Conservation (phyloP, 345 rosid species). For the Corchorus capsularis region DNA sequence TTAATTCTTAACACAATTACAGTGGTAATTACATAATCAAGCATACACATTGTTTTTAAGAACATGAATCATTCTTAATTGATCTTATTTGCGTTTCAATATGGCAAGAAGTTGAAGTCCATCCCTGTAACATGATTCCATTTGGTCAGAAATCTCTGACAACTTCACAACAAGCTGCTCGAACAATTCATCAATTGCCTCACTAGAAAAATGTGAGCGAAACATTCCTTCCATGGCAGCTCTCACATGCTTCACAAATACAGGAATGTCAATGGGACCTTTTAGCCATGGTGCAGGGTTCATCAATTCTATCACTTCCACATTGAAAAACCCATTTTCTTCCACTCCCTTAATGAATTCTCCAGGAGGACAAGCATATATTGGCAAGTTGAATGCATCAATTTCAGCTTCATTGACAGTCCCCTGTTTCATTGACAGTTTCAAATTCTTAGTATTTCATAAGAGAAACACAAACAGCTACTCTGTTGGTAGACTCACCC, state of each 20-base stretch:
- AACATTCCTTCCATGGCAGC: constrained; percentile 60
- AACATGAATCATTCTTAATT: background rate
- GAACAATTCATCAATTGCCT: constrained; percentile 36
- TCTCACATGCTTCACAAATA: constrained; percentile 42
- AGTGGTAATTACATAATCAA: background rate
- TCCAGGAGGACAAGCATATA: constrained; percentile 48
- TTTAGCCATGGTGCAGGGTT: constrained; percentile 47
- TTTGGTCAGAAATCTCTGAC: constrained; percentile 28
- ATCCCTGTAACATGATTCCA: constrained; percentile 42
- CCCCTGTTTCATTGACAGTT: constrained; percentile 38
- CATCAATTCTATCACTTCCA: constrained; percentile 38
- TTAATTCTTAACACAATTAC: background rate
- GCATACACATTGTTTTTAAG: background rate
- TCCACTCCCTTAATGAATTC: constrained; percentile 36
- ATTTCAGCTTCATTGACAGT: constrained; percentile 41
- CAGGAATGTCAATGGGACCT: constrained; percentile 36
- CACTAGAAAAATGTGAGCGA: constrained; percentile 27
- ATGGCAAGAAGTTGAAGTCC: constrained; percentile 40
- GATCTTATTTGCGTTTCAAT: constrained; percentile 30
- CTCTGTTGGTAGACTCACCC: too few relatives aligned
- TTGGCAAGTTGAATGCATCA: constrained; percentile 53
- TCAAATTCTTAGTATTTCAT: background rate
- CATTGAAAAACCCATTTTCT: constrained; percentile 40
- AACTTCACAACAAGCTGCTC: constrained; percentile 31
- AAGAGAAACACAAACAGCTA: too few relatives aligned